These are phyloP conservation scores for Chlamydomonas sp. DNA, from an alignment of 139 green algal species.

Conservation along the genomic window DNA sequence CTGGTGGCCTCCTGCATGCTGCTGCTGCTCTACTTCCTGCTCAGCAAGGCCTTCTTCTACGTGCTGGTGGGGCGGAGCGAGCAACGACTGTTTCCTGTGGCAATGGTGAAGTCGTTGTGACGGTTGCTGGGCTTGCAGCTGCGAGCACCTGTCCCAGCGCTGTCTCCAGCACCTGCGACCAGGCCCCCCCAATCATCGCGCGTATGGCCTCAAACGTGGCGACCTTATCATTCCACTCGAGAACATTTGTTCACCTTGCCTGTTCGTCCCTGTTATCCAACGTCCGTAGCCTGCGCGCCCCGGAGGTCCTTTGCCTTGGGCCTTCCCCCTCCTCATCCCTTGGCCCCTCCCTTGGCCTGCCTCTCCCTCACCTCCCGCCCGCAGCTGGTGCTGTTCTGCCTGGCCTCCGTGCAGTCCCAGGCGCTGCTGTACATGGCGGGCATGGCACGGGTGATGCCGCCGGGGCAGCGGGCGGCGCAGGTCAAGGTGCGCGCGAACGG, in stretches of 20 bases:
- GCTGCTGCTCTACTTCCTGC: conserved; percentile 83
- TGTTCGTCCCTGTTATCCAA: no score
- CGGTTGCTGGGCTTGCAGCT: no score
- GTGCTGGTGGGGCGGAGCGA: conserved; percentile 57
- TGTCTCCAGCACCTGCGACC: no score
- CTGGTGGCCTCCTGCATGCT: conserved; percentile 68
- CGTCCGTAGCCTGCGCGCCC: no score
- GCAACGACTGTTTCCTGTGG: background rate
- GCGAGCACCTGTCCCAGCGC: no score
- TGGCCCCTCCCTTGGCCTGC: background rate
- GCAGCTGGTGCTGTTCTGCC: conserved; percentile 68
- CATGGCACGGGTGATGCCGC: conserved; percentile 33
- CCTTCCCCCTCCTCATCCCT: background rate
- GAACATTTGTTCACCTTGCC: no score
- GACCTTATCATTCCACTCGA: no score
- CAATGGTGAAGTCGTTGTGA: background rate
- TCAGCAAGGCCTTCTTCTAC: conserved; percentile 70
- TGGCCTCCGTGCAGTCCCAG: conserved; percentile 61
- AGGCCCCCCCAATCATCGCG: no score
- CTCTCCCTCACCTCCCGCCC: background rate
- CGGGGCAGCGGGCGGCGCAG: background rate
- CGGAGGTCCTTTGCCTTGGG: background rate
- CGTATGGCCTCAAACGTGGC: no score
- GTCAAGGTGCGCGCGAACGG: background rate
- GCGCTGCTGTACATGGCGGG: conserved; percentile 45